A percentile compares a stretch with the other conserved stretches of the same genome.
These are phyloP conservation scores for Daldinia bambusicola DNA, from an alignment of 495 filamentous ascomycete species.

Conservation along the genomic window DNA sequence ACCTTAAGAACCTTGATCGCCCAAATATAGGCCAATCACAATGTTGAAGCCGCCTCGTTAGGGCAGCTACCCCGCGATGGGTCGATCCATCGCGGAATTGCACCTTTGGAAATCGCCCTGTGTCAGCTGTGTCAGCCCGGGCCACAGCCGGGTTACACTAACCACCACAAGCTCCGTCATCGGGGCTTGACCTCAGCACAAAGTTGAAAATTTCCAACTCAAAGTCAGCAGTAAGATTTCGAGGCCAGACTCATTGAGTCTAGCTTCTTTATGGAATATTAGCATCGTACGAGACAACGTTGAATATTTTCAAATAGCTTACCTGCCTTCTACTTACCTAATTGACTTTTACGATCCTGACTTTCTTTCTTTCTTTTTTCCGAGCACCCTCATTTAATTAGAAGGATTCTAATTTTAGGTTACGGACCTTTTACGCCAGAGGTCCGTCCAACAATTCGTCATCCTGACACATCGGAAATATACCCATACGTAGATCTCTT, in stretches of 20 bases:
- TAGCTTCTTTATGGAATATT: neutral
- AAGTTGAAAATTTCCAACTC: conserved; percentile 37
- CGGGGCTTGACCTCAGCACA: conserved; percentile 36
- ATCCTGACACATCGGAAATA: neutral
- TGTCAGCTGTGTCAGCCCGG: neutral
- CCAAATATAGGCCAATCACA: conserved; percentile 24
- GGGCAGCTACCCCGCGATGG: conserved; percentile 39
- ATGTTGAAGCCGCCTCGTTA: conserved; percentile 29
- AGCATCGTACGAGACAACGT: neutral
- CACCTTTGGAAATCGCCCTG: conserved; percentile 1
- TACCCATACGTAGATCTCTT: neutral
- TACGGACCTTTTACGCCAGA: neutral
- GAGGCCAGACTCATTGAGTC: conserved; percentile 20
- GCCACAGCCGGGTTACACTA: neutral
- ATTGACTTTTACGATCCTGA: neutral
- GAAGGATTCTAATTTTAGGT: neutral
- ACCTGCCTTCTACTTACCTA: conserved; percentile 8
- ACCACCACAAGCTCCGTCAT: conserved; percentile 33
- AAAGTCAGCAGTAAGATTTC: conserved; percentile 16
- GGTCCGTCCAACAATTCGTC: neutral
- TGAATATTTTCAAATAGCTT: conserved; percentile 1
- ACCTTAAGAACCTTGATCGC: neutral
- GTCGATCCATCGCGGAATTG: conserved; percentile 18
- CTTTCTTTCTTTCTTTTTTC: neutral
- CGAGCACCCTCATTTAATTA: neutral